These are phyloP conservation scores for Physocladia obscura DNA, from an alignment of 192 early-diverging fungal species.

Conservation along the genomic window DNA sequence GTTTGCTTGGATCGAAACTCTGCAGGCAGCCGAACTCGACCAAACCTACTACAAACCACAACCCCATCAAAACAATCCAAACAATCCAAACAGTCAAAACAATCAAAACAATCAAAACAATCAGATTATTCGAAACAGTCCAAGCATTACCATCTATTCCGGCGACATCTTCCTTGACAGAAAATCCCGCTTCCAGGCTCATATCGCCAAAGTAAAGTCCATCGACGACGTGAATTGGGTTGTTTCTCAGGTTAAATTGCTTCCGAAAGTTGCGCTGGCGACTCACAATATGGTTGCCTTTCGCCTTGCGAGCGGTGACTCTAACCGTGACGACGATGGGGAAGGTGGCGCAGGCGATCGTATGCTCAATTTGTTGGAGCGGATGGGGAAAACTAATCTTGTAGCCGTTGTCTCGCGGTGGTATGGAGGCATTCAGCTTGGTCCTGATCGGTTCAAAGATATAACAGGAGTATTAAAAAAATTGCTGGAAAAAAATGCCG, in stretches of 20 bases:
- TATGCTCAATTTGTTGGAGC: conserved; percentile 78
- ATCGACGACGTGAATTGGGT: conserved; percentile 49
- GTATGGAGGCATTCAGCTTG: conserved; percentile 87
- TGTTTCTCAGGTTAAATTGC: background rate
- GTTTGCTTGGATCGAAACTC: conserved; percentile 68
- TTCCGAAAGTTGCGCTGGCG: conserved; percentile 41
- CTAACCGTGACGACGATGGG: conserved; percentile 86
- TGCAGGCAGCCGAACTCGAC: conserved; percentile 36
- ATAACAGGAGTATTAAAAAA: conserved; percentile 55
- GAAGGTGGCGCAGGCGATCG: conserved; percentile 86
- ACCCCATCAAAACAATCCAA: background rate
- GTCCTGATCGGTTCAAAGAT: conserved; percentile 85
- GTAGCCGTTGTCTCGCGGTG: conserved; percentile 81
- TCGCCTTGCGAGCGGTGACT: conserved; percentile 64
- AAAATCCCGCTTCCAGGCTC: conserved; percentile 82
- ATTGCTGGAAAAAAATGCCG: too few relatives aligned
- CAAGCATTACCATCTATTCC: conserved; percentile 28
- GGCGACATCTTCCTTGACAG: conserved; percentile 67
- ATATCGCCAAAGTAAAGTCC: conserved; percentile 62
- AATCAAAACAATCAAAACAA: too few relatives aligned
- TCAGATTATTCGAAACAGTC: background rate
- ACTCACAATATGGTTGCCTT: conserved; percentile 93
- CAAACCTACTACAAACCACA: background rate
- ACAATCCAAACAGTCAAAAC: too few relatives aligned
- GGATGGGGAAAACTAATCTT: conserved; percentile 68